These are phyloP conservation scores for Avena eriantha DNA, from an alignment of 176 grass and related monocot species.

Conservation along the genomic window DNA sequence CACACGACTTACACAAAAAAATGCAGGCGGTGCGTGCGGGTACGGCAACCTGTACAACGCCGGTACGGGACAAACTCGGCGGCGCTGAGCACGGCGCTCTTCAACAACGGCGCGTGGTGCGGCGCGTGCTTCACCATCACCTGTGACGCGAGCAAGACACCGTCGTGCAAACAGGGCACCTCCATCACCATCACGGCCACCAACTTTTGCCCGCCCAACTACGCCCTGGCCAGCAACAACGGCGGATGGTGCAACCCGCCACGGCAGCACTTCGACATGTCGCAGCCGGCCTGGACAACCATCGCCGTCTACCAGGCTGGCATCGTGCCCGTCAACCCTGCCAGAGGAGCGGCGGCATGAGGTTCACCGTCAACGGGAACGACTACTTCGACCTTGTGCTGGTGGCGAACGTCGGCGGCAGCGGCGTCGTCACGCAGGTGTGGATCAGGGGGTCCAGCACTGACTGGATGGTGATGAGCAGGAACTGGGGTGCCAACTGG, in stretches of 20 bases:
- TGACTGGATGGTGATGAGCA: slow-evolving; percentile 44
- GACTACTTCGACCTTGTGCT: slow-evolving; percentile 54
- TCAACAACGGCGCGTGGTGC: background rate
- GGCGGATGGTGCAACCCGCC: slow-evolving; percentile 31
- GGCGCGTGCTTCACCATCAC: background rate
- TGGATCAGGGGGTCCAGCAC: slow-evolving; percentile 48
- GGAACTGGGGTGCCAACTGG: slow-evolving; percentile 58
- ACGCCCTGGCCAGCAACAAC: slow-evolving; percentile 60
- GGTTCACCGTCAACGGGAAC: slow-evolving; percentile 48
- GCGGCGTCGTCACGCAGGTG: slow-evolving; percentile 37
- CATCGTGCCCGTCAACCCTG: slow-evolving; percentile 38
- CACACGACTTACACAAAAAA: too few species aligned
- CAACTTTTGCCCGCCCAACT: slow-evolving; percentile 95
- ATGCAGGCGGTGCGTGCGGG: slow-evolving; percentile 39
- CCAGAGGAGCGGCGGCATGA: slow-evolving; percentile 36
- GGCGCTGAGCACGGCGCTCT: slow-evolving; percentile 11
- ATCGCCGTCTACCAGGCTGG: slow-evolving; percentile 37
- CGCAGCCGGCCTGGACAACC: slow-evolving; percentile 67
- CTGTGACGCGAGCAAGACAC: background rate
- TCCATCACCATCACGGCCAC: slow-evolving; percentile 64
- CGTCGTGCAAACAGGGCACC: background rate
- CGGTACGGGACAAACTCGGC: slow-evolving; percentile 41
- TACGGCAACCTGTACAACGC: slow-evolving; percentile 64
- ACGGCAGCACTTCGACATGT: slow-evolving; percentile 77
- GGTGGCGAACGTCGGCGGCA: slow-evolving; percentile 46